Evolutionary conservation across 805 yeast genomes (phyloP).

Genomic region (Starmerella tilneyi): DNA sequence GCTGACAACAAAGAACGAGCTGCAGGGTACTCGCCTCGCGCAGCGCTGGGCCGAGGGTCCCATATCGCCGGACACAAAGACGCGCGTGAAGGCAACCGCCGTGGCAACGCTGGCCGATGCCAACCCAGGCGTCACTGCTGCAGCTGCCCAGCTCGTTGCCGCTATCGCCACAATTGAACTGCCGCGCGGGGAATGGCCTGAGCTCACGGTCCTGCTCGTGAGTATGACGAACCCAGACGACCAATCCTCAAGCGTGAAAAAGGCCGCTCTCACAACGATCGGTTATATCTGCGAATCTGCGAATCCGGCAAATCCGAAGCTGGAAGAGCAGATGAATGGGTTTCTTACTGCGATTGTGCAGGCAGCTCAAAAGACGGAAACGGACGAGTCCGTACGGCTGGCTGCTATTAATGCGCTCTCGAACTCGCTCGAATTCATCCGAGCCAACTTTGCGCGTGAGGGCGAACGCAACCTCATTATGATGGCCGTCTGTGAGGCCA

Average conservation of each 20-base stretch:
- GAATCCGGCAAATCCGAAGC: slow-evolving; percentile 67
- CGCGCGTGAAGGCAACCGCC: slow-evolving; percentile 52
- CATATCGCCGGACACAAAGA: slow-evolving; percentile 38
- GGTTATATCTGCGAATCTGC: slow-evolving; percentile 95
- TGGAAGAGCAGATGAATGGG: slow-evolving; percentile 78
- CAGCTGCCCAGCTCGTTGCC: slow-evolving; percentile 89
- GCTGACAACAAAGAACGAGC: slow-evolving; percentile 66
- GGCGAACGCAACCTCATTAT: slow-evolving; percentile 93
- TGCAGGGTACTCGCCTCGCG: slow-evolving; percentile 47
- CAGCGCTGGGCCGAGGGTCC: slow-evolving; percentile 54
- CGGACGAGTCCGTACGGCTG: slow-evolving; percentile 61
- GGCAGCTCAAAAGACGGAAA: slow-evolving; percentile 82
- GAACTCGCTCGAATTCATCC: slow-evolving; percentile 81
- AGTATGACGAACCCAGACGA: slow-evolving; percentile 67
- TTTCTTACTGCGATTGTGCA: slow-evolving; percentile 91
- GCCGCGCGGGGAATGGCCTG: slow-evolving; percentile 81
- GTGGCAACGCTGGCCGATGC: slow-evolving; percentile 52
- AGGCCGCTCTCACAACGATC: slow-evolving; percentile 76
- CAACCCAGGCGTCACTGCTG: slow-evolving; percentile 70
- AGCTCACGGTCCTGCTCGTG: slow-evolving; percentile 70
- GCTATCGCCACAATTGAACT: slow-evolving; percentile 94
- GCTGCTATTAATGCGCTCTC: slow-evolving; percentile 89
- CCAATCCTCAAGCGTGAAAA: slow-evolving; percentile 67
- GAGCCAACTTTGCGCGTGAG: slow-evolving; percentile 77
- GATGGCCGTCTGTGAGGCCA: slow-evolving; percentile 98